phyloP scores from a whole-genome alignment of 495 filamentous ascomycete species.

The Tetracladium marchalianum region DNA sequence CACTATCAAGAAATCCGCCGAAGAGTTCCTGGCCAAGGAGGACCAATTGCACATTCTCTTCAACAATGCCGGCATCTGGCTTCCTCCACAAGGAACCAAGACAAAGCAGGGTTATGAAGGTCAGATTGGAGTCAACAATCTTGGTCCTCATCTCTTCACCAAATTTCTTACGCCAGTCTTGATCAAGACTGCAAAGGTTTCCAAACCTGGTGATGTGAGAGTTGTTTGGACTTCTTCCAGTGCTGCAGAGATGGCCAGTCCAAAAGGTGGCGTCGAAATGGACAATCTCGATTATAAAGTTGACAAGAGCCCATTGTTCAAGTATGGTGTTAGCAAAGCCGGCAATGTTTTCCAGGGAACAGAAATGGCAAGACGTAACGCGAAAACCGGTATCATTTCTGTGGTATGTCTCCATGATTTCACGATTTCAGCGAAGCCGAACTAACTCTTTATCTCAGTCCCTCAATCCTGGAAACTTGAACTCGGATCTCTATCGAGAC shows the following conservation, averaged over 20 bases:
- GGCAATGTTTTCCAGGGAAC: slow-evolving; percentile 26
- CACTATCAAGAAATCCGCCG: slow-evolving; percentile 23
- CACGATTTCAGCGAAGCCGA: background rate
- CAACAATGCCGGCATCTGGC: slow-evolving; percentile 67
- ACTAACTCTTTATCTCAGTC: slow-evolving; percentile 1
- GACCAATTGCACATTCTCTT: slow-evolving; percentile 47
- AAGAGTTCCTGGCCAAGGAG: slow-evolving; percentile 29
- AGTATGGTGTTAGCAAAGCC: slow-evolving; percentile 32
- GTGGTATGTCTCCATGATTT: slow-evolving; percentile 8
- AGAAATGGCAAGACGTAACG: slow-evolving; percentile 25
- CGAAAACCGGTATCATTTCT: slow-evolving; percentile 22
- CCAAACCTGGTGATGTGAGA: slow-evolving; percentile 27
- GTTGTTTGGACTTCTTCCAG: slow-evolving; percentile 32
- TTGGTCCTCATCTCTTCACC: slow-evolving; percentile 32
- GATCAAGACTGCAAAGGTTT: slow-evolving; percentile 24
- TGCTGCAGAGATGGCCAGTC: slow-evolving; percentile 19
- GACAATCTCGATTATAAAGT: slow-evolving; percentile 22
- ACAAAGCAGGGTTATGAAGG: slow-evolving; percentile 25
- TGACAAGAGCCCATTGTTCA: slow-evolving; percentile 8
- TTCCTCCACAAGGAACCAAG: slow-evolving; percentile 26
- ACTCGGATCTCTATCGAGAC: slow-evolving; percentile 33
- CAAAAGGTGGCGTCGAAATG: slow-evolving; percentile 25
- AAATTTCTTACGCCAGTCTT: slow-evolving; percentile 28
- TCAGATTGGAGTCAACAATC: slow-evolving; percentile 28
- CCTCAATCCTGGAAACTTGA: slow-evolving; percentile 35